Conservation (phyloP, 1,139 yeast species). For the Torulaspora pretoriensis region DNA sequence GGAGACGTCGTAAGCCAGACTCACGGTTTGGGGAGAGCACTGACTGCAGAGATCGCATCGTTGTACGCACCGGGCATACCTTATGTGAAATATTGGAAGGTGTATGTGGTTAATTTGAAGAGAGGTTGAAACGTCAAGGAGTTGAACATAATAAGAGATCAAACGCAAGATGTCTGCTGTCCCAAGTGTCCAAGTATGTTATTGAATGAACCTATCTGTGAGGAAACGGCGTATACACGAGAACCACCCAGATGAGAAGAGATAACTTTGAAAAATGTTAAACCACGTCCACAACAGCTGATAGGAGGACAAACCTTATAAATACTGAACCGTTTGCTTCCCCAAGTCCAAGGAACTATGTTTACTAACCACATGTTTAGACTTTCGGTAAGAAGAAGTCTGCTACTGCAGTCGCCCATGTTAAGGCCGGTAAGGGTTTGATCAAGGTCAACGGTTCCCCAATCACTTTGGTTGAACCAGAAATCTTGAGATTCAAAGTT, state of each 20-base stretch:
- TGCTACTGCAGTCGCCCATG: conserved; percentile 99
- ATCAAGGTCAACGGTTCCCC: conserved; percentile 99
- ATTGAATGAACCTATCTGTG: conserved; percentile 4
- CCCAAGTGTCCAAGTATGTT: conserved; percentile 69
- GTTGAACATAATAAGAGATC: conserved; percentile 19
- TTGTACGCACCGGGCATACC: neutral
- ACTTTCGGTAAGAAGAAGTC: conserved; percentile 99
- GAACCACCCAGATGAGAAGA: neutral
- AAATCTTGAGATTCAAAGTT: conserved; percentile 97
- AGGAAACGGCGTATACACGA: conserved; percentile 1
- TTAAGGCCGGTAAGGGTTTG: conserved; percentile 98
- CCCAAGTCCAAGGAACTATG: neutral
- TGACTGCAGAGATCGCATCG: neutral
- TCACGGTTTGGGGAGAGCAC: neutral
- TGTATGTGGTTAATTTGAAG: conserved; percentile 2
- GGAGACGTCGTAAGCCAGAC: neutral
- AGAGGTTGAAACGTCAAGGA: conserved; percentile 6
- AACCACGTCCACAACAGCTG: neutral
- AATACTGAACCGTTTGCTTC: conserved; percentile 4
- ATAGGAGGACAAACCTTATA: neutral
- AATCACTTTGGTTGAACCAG: conserved; percentile 98
- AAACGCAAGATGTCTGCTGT: conserved; percentile 46
- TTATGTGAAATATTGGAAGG: conserved; percentile 4
- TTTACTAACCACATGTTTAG: conserved; percentile 39
- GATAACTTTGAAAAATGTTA: neutral